Base-by-base conservation (phyloP, 345 rosid species). In the Lepidium sativum region DNA sequence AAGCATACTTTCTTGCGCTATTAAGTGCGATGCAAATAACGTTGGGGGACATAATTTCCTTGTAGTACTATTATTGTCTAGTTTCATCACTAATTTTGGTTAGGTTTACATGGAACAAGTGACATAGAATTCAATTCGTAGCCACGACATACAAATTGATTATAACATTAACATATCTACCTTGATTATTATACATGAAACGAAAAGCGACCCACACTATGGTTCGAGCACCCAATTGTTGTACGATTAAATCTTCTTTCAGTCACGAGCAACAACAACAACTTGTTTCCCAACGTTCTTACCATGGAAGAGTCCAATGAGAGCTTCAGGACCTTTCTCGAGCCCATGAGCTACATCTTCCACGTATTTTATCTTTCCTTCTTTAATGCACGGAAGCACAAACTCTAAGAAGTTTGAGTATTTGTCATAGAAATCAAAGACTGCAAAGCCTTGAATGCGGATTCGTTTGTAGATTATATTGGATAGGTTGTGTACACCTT, bases 341-440 rank as follows among this genome's bases (percentile, higher is more conserved):
- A 85, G 68, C 10, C 85, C 88, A 12, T 83, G 80, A 9, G 63
- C 81, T 63, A 79, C 59, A 72, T 85, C 91, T 63, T 87, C 91
- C 9, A 85, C 67, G 69, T 81, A 81, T 11, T 60, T 76, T 37
- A 82, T 71, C 66, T 82, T 78, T 12, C 82, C 87, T 73, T 79
- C 79, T 61, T 70, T 75, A 58, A 79, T 73, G 44, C 35, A 43
- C 25, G 75, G 76, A 29, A 75, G 6, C 31, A 87, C 74, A 71
- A 78, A 81, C 49, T 82, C 81, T 55, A 77, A 38, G 69, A 80
- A 81, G 42, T 75, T 67, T 0, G 75, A 39, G 55, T 83, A 82
- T 18, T 62, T 68, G 29, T 78, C 72, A 67, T 62, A 74, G 72
- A 56, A 78, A 81, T 87, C 91, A 18, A 54, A 34, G 1, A 67